Evolutionary conservation across 2,329 filamentous ascomycete species (phyloP), one percentile per base, ranked within the genome.

Genomic region (Diaporthe sp.): DNA sequence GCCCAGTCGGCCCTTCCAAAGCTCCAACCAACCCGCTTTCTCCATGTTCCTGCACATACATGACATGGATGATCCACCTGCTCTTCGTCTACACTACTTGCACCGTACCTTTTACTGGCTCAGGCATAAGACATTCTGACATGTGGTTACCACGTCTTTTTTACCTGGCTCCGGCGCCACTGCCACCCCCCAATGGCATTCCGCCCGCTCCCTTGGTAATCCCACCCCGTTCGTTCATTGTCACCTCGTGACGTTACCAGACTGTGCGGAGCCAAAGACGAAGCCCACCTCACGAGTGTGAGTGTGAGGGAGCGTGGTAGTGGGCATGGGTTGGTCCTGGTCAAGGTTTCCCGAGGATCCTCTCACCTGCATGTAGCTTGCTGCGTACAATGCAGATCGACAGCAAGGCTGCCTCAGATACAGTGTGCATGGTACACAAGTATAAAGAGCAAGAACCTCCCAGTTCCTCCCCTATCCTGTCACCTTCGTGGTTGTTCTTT

Each of bases 361-460:
- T 70, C 67, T 28, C 67, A 19, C 52, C 52, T 54, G 52, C 25
- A 25, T 22, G 50, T 28, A 54, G n/a, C 25, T 45, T 52, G 70
- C 52, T 22, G 19, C 52, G 61, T 35, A 66, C 13, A n/a, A 60
- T 58, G 35, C 60, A 25, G 71, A 55, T 40, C 66, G 25, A 58
- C 25, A 64, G 30, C 52, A 58, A 47, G 19, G 40, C 61, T 68
- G 71, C 50, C 57, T 28, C 55, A 47, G 58, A 57, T 54, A 71
- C 35, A 60, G 55, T 61, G 55, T 61, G 38, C 33, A 61, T 5
- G 64, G 42, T 57, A 64, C 60, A 45, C 40, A 45, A 64, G 40
- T 74, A 74, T 74, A 74, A 74, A 74, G 25, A 28, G 58, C 33
- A 67, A 60, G 58, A 61, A n/a, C 58, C 40, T 40, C 61, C 73